These are phyloP conservation scores for Cudoniella acicularis DNA, from an alignment of 495 filamentous ascomycete genomes.

Conservation along the genomic window DNA sequence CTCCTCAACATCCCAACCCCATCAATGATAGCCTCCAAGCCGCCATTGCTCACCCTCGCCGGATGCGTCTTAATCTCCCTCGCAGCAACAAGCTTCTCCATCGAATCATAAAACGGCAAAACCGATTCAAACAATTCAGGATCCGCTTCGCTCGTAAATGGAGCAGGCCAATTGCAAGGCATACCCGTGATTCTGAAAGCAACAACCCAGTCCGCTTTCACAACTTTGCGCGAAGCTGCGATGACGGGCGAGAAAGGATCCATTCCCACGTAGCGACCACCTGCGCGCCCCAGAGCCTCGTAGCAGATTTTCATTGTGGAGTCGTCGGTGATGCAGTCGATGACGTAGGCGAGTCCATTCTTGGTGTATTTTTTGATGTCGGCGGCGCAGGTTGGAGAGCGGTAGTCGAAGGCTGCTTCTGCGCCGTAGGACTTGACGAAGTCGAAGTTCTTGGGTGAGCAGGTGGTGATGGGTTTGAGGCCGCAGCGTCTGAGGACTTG, in stretches of 20 bases:
- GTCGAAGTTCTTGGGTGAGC: conserved; percentile 49
- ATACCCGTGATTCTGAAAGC: background rate
- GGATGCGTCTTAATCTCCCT: background rate
- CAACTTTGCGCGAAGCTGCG: background rate
- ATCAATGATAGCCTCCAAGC: background rate
- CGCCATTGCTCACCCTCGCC: background rate
- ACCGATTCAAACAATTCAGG: background rate
- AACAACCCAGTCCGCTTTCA: background rate
- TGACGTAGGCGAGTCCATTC: conserved; percentile 24
- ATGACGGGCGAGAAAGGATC: conserved; percentile 31
- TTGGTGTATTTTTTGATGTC: conserved; percentile 31
- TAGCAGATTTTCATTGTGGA: conserved; percentile 38
- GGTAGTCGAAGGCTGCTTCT: conserved; percentile 53
- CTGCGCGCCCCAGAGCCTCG: conserved; percentile 34
- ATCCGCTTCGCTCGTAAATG: background rate
- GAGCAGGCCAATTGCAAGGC: background rate
- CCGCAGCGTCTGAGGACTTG: conserved; percentile 53
- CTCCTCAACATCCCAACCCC: background rate
- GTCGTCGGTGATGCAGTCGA: conserved; percentile 31
- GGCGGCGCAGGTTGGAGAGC: conserved; percentile 23
- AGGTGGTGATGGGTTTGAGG: conserved; percentile 52
- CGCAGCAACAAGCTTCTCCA: background rate
- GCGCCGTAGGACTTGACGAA: conserved; percentile 51
- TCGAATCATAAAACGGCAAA: background rate
- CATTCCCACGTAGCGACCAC: conserved; percentile 38